Conservation (phyloP, 306 rosid species). For the Fragaria iinumae region DNA sequence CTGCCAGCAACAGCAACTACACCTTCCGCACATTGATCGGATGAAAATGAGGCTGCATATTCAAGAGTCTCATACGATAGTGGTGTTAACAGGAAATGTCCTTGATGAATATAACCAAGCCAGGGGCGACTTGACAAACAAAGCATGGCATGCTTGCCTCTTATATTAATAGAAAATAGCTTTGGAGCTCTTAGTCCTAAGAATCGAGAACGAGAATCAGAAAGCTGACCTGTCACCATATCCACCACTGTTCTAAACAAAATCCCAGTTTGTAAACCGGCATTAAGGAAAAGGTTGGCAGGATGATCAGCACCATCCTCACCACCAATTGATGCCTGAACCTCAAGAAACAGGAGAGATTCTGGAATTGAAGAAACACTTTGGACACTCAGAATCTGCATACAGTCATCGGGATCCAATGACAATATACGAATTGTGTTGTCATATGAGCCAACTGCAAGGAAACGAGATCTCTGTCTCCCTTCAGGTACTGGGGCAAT, state of each 20-base stretch:
- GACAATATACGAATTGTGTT: conserved; percentile 86
- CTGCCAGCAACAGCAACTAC: conserved; percentile 96
- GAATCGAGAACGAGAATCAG: conserved; percentile 95
- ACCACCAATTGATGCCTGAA: conserved; percentile 91
- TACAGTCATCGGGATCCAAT: conserved; percentile 90
- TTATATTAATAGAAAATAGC: conserved; percentile 67
- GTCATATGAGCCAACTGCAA: conserved; percentile 96
- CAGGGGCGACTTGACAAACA: conserved; percentile 98
- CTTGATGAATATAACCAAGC: conserved; percentile 99
- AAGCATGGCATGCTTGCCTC: conserved; percentile 93
- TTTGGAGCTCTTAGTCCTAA: conserved; percentile 95
- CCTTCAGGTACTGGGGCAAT: conserved; percentile 99
- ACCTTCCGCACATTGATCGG: conserved; percentile 99
- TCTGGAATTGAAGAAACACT: conserved; percentile 96
- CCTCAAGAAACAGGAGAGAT: conserved; percentile 95
- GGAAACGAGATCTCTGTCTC: conserved; percentile 89
- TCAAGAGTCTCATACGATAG: conserved; percentile 98
- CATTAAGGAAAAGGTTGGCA: conserved; percentile 92
- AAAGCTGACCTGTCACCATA: conserved; percentile 98
- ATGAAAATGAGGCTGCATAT: conserved; percentile 94
- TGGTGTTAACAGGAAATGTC: conserved; percentile 94
- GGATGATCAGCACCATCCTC: conserved; percentile 99
- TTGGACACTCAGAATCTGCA: conserved; percentile 88
- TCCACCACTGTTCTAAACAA: conserved; percentile 95
- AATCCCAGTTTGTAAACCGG: conserved; percentile 90